phyloP scores from a whole-genome alignment of 441 rosid genomes.

The Corymbia citriodora region DNA sequence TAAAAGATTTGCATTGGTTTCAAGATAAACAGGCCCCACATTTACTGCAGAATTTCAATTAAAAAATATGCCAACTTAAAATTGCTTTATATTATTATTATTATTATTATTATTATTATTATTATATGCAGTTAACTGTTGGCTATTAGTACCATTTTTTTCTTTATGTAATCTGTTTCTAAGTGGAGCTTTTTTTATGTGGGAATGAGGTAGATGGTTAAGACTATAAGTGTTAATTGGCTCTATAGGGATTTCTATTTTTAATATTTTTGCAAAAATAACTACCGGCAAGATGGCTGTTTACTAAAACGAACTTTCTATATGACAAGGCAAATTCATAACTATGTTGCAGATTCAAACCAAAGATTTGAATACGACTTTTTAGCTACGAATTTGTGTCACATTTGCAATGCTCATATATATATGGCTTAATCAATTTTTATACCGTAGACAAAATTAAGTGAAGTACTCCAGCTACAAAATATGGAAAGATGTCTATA shows the following conservation, averaged over 20 bases:
- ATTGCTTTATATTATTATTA: background rate
- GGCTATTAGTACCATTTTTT: background rate
- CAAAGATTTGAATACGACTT: background rate
- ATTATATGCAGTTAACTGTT: background rate
- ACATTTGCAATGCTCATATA: too few species aligned
- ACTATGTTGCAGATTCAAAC: background rate
- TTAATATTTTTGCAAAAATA: background rate
- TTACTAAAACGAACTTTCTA: background rate
- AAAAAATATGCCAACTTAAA: too few species aligned
- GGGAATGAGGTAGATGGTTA: background rate
- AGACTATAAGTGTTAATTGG: background rate
- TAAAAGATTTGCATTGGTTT: too few species aligned
- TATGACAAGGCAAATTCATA: background rate
- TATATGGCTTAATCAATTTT: too few species aligned
- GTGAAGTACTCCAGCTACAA: too few species aligned
- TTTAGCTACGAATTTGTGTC: background rate
- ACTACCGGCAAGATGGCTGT: background rate
- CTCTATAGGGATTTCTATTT: background rate
- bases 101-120: background rate
- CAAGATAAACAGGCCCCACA: too few species aligned
- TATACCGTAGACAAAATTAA: too few species aligned
- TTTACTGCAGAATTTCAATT: too few species aligned
- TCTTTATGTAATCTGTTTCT: background rate
- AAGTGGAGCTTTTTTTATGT: background rate
- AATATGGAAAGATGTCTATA: too few species aligned